These are phyloP conservation scores for Nakazawaea sp. DNA, from an alignment of 805 yeast genomes.

Conservation along the genomic window DNA sequence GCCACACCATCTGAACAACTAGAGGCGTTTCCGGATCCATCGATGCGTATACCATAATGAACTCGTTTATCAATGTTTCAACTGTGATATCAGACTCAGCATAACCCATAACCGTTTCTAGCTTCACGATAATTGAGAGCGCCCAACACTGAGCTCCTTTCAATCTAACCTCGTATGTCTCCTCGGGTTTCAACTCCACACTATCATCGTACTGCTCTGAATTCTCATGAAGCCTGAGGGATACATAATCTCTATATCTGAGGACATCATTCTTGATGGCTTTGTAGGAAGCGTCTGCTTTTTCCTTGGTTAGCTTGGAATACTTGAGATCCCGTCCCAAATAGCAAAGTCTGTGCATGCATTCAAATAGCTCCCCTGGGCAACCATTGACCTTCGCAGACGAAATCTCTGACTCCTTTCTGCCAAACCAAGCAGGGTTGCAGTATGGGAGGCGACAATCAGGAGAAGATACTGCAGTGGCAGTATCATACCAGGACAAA, in stretches of 20 bases:
- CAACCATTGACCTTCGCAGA: slow-evolving; percentile 53
- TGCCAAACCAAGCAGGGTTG: slow-evolving; percentile 47
- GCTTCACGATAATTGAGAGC: slow-evolving; percentile 27
- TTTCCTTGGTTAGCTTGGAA: slow-evolving; percentile 4
- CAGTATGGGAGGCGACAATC: slow-evolving; percentile 51
- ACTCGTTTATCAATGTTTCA: slow-evolving; percentile 32
- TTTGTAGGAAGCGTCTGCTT: slow-evolving; percentile 20
- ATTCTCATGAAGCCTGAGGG: slow-evolving; percentile 10
- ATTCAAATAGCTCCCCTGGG: slow-evolving; percentile 48
- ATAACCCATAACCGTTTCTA: slow-evolving; percentile 17
- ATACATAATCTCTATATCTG: slow-evolving; percentile 41
- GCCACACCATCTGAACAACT: slow-evolving; percentile 61
- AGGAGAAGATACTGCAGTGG: slow-evolving; percentile 47
- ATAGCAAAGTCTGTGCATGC: slow-evolving; percentile 37
- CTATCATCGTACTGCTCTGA: neutral
- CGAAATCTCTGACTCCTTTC: slow-evolving; percentile 32
- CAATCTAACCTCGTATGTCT: slow-evolving; percentile 32
- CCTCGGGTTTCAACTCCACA: slow-evolving; percentile 13
- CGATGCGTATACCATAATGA: slow-evolving; percentile 37
- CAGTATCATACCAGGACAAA: slow-evolving; percentile 56
- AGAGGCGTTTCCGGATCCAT: slow-evolving; percentile 39
- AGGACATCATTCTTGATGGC: slow-evolving; percentile 28
- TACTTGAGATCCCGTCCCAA: slow-evolving; percentile 23
- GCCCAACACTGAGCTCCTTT: slow-evolving; percentile 56
- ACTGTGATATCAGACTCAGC: slow-evolving; percentile 21